Conservation (phyloP, 163 green algal species). For the Scenedesmus sp. region DNA sequence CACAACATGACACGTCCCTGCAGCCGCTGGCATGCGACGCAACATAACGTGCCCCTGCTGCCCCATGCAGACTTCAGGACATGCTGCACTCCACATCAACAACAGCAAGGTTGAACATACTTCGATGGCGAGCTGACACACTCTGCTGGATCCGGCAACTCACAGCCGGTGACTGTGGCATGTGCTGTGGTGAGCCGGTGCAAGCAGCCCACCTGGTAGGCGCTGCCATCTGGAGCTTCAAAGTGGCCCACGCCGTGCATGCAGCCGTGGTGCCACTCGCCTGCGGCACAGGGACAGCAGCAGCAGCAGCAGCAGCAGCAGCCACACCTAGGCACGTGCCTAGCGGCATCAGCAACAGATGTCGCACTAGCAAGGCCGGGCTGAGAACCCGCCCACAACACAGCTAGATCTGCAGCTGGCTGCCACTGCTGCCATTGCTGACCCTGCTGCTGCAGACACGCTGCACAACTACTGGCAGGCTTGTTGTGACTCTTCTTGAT, state of each 20-base stretch:
- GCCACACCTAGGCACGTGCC: no score
- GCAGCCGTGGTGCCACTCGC: conserved; percentile 84
- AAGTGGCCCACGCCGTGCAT: conserved; percentile 94
- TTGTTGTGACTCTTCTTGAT: no score
- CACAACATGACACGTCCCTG: no score
- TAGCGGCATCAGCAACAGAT: not conserved
- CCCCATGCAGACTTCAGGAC: no score
- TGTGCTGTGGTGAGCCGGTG: not conserved
- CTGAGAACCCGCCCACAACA: not conserved
- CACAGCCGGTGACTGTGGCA: not conserved
- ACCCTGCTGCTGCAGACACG: not conserved
- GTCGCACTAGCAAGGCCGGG: not conserved
- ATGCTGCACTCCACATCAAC: no score
- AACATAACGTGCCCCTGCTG: no score
- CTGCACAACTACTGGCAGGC: no score
- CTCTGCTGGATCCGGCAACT: not conserved
- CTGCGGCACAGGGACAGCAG: conserved; percentile 26
- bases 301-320: conserved; percentile 3
- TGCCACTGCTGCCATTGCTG: no score
- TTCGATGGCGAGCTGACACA: no score
- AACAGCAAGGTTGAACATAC: no score
- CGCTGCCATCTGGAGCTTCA: conserved; percentile 77
- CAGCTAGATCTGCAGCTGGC: not conserved
- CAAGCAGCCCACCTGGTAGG: conserved; percentile 74
- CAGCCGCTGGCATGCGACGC: no score